These are phyloP conservation scores for Fusarium falciforme DNA, from an alignment of 2,329 filamentous ascomycete genomes.

Conservation along the genomic window DNA sequence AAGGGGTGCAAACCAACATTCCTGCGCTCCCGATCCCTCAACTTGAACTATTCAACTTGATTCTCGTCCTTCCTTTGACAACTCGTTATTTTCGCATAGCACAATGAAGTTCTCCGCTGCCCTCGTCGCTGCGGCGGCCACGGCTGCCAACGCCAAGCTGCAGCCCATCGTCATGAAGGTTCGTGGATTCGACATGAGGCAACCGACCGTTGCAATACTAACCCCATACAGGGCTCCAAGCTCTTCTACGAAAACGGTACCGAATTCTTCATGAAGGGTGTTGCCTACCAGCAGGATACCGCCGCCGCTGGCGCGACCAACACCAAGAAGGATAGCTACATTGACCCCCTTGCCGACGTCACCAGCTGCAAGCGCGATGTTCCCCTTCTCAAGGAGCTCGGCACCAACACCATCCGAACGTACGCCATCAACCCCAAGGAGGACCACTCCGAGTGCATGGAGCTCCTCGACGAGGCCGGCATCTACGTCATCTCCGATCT, in stretches of 20 bases:
- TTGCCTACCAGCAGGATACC: slow-evolving; percentile 92
- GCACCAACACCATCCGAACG: slow-evolving; percentile 93
- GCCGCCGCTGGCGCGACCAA: slow-evolving; percentile 64
- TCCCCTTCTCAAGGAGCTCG: slow-evolving; percentile 79
- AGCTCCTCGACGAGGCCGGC: slow-evolving; percentile 80
- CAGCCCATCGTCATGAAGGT: slow-evolving; percentile 78
- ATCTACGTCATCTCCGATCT: slow-evolving; percentile 97
- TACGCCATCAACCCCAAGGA: slow-evolving; percentile 88
- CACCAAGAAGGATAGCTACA: slow-evolving; percentile 67
- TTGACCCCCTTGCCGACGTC: slow-evolving; percentile 83
- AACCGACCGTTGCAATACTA: not conserved
- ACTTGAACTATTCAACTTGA: slow-evolving; percentile 14
- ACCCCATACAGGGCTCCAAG: slow-evolving; percentile 71
- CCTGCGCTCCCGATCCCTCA: slow-evolving; percentile 1
- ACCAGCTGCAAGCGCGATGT: slow-evolving; percentile 85
- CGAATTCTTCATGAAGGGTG: slow-evolving; percentile 84
- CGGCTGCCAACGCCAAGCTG: slow-evolving; percentile 55
- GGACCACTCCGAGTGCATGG: slow-evolving; percentile 89
- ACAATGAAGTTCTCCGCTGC: slow-evolving; percentile 52
- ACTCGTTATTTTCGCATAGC: slow-evolving; percentile 27
- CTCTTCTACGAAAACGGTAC: slow-evolving; percentile 87
- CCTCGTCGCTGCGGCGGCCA: slow-evolving; percentile 56
- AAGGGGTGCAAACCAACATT: slow-evolving; percentile 22
- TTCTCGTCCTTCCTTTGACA: slow-evolving; percentile 35
- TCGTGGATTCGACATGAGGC: slow-evolving; percentile 26